Base-by-base conservation (phyloP, 176 grass and related monocot genomes). In the Carex pumila region DNA sequence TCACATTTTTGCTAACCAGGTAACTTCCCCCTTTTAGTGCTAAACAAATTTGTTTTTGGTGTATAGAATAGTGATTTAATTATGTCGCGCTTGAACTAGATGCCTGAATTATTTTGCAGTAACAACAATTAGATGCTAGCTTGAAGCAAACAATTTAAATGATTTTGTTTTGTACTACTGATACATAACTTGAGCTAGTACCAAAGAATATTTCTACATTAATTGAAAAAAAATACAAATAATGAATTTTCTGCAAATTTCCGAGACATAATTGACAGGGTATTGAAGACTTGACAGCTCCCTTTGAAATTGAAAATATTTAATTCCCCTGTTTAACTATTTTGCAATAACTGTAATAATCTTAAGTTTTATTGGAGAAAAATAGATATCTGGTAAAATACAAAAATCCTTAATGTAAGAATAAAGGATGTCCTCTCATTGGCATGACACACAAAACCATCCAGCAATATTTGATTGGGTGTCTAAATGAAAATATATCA, bases 1-100 rank as follows among this genome's bases (percentile, higher is more conserved):
- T 12, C 85, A 90, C 71, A 93, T 89, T 84, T 86, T 88, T 8
- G 49, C 79, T 63, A 92, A 92, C 58, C 92, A 95, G 95, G 95
- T 92, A 72, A 83, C 13, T 56, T 81, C 61, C 29, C 73, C 13
- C 11, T 77, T 56, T 15, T 55, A 32, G 50, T 32, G 49, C 6
- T 77, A 17, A 30, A 30, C 55, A 73, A 25, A 52, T 21, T 37
- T 53, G 10, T 30, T 14, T 29, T 49, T 75, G 5, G 12, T 56
- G 15, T 55, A 15, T 31, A 56, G 50, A 55, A 77, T 55, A 17
- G 52, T 77, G 50, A 56, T 75, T 53, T 52, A 49, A 73, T 73
- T 73, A 18, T 13, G 18, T 73, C 22, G 49, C 2, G 5, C 4
- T 72, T 72, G 41, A 21, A 50, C 4, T 73, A 76, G 43, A 32